Conservation (phyloP, 352 stramenopile genomes). For the Globisporangium irregulare region DNA sequence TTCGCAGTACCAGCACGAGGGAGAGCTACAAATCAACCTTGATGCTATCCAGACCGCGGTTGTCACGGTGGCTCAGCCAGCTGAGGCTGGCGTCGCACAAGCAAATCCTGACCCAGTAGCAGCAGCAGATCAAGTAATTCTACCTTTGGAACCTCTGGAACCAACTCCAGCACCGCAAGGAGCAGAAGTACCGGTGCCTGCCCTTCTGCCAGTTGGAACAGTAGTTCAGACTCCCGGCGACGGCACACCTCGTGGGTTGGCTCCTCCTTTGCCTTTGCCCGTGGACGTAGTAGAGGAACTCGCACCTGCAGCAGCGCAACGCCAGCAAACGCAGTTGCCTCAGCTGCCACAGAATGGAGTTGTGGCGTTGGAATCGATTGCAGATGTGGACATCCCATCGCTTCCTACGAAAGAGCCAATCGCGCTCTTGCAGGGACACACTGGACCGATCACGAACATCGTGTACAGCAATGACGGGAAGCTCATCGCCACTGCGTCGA, state of each 20-base stretch:
- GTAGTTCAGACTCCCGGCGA: conserved; percentile 11
- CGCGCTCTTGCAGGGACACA: conserved; percentile 82
- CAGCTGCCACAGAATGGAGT: conserved; percentile 47
- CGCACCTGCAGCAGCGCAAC: background rate
- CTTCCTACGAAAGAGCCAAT: conserved; percentile 51
- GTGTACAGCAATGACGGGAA: conserved; percentile 90
- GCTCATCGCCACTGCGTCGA: conserved; percentile 91
- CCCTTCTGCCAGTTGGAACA: conserved; percentile 23
- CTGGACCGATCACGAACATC: conserved; percentile 93
- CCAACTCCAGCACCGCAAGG: background rate
- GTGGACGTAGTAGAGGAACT: background rate
- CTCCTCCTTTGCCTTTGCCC: conserved; percentile 1
- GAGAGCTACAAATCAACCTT: conserved; percentile 28
- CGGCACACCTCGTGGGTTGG: background rate
- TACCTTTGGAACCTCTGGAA: background rate
- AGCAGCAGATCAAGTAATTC: background rate
- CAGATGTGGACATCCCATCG: conserved; percentile 40
- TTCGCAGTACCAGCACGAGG: conserved; percentile 49
- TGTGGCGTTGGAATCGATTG: conserved; percentile 34
- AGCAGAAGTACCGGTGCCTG: background rate
- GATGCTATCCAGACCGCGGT: background rate
- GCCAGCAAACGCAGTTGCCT: conserved; percentile 40
- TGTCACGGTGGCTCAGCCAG: background rate
- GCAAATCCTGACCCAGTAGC: background rate
- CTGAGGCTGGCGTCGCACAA: background rate